Evolutionary conservation across 106 monocot genomes (phyloP).

Genomic region (Acorus gramineus): DNA sequence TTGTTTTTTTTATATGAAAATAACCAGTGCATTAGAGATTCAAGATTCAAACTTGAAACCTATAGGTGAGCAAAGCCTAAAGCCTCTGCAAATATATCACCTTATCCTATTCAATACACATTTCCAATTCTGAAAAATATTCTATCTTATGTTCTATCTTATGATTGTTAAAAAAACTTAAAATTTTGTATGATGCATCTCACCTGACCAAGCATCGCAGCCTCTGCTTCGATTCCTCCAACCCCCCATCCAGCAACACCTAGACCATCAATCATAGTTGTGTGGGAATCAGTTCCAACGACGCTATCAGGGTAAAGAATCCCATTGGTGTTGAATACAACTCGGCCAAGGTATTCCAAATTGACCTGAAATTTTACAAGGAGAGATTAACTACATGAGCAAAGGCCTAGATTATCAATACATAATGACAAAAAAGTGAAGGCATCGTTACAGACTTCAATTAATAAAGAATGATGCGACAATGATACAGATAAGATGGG

Average conservation of each 20-base stretch:
- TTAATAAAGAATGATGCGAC: no score
- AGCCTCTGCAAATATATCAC: neutral
- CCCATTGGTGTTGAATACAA: slow-evolving; percentile 76
- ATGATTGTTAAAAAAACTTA: neutral
- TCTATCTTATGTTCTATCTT: no score
- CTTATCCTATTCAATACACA: no score
- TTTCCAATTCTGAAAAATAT: neutral
- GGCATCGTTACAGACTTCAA: no score
- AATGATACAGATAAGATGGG: no score
- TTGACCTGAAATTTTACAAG: slow-evolving; percentile 52
- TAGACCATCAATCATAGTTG: slow-evolving; percentile 95
- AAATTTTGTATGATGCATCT: neutral
- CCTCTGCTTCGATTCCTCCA: slow-evolving; percentile 97
- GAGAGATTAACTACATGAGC: no score
- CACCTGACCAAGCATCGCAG: slow-evolving; percentile 98
- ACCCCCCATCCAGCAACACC: slow-evolving; percentile 87
- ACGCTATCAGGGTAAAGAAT: slow-evolving; percentile 89
- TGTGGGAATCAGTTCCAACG: slow-evolving; percentile 94
- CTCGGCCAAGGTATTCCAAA: slow-evolving; percentile 90
- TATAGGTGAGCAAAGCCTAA: no score
- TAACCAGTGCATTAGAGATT: no score
- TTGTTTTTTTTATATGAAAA: no score
- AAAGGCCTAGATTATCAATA: no score
- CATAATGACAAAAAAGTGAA: no score
- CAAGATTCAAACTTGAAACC: no score